Conservation (phyloP, 176 grass and related monocot species). For the Stipa capillata region DNA sequence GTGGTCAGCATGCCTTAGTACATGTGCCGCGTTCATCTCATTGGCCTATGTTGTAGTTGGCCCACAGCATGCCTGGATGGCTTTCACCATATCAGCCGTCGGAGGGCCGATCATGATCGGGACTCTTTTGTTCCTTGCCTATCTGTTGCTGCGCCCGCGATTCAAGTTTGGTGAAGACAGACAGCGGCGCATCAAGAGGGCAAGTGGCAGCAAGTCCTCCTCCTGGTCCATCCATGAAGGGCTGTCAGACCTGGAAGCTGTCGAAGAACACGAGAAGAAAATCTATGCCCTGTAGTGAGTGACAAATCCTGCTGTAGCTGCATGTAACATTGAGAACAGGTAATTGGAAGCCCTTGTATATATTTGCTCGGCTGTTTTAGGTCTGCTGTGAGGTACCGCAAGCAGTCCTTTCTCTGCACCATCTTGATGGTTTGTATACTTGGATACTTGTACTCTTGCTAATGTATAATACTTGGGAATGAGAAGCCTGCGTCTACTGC, state of each 20-base stretch:
- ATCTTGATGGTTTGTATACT: neutral
- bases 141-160: conserved; percentile 64
- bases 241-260: conserved; percentile 72
- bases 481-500: neutral
- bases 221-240: conserved; percentile 77
- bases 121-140: conserved; percentile 76
- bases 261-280: conserved; percentile 87
- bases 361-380: conserved; percentile 24
- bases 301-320: neutral
- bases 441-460: neutral
- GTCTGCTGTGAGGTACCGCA: neutral
- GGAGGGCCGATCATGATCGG: conserved; percentile 94
- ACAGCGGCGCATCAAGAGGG: conserved; percentile 72
- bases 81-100: conserved; percentile 56
- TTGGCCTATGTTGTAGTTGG: conserved; percentile 95
- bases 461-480: conserved; percentile 4
- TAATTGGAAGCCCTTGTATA: conserved; percentile 26
- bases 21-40: conserved; percentile 73
- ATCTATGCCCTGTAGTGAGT: conserved; percentile 81
- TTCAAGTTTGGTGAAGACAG: conserved; percentile 73
- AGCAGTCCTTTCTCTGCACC: conserved; percentile 3
- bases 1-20: conserved; percentile 93
- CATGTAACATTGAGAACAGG: conserved; percentile 12
- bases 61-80: conserved; percentile 76
- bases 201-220: conserved; percentile 86